Conservation (phyloP, 1,284 basidiomycete genomes). For the Leccinum angustisporum region DNA sequence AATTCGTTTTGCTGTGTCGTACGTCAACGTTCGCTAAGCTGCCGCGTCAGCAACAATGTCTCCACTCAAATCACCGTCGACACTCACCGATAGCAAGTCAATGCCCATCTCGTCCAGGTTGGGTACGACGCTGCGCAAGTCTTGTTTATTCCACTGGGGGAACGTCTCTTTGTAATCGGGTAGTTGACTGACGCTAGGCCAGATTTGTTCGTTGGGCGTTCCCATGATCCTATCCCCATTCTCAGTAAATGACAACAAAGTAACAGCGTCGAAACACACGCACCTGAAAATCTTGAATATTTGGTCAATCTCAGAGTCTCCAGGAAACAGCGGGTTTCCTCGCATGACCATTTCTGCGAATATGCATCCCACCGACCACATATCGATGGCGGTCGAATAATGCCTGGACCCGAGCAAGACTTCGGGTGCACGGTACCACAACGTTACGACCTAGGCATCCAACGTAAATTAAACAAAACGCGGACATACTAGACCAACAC, state of each 20-base stretch:
- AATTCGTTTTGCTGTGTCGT: conserved; percentile 93
- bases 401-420: conserved; percentile 94
- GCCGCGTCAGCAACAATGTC: conserved; percentile 8
- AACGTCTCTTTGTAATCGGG: conserved; percentile 98
- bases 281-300: conserved; percentile 99
- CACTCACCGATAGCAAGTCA: conserved; percentile 72
- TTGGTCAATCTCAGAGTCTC: conserved; percentile 99
- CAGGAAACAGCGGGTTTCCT: conserved; percentile 91
- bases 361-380: conserved; percentile 98
- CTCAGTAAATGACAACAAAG: conserved; percentile 8
- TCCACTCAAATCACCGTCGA: not conserved
- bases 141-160: conserved; percentile 86
- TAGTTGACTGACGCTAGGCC: conserved; percentile 88
- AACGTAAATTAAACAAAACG: conserved; percentile 14
- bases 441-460: conserved; percentile 81
- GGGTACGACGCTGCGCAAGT: conserved; percentile 66
- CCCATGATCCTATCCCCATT: conserved; percentile 72
- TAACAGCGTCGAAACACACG: conserved; percentile 19
- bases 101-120: conserved; percentile 71
- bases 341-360: conserved; percentile 91
- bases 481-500: not conserved
- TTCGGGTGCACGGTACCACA: conserved; percentile 98
- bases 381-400: conserved; percentile 96
- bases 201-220: conserved; percentile 90
- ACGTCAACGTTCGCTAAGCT: conserved; percentile 75